phyloP scores from a whole-genome alignment of 2,329 filamentous ascomycete species.

The Fusarium sp. region DNA sequence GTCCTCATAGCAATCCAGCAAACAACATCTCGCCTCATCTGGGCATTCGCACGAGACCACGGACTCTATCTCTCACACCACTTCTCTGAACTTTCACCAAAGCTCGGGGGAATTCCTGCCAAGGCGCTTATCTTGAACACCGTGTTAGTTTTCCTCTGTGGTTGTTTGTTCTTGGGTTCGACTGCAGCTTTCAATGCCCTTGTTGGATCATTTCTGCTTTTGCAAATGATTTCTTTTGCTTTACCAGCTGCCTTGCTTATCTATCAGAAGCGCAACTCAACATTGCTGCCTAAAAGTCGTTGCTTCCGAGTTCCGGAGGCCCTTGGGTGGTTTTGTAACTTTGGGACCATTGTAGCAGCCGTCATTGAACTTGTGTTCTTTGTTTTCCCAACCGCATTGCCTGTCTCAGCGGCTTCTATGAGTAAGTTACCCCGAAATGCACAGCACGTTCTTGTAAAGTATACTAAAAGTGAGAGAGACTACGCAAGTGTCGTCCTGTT shows the following conservation, averaged over 20 bases:
- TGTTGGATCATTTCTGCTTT: background rate
- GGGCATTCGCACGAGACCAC: background rate
- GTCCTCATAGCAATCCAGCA: background rate
- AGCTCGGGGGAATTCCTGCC: background rate
- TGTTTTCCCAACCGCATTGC: background rate
- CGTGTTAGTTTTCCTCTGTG: background rate
- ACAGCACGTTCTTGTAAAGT: fast-evolving
- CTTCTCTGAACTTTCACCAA: background rate
- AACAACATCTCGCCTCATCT: background rate
- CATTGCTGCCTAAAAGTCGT: background rate
- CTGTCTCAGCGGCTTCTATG: background rate
- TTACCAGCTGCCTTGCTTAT: background rate
- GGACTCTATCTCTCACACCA: background rate
- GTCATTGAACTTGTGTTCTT: background rate
- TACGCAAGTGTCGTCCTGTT: background rate
- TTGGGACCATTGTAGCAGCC: background rate
- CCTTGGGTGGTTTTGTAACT: background rate
- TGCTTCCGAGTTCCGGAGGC: background rate
- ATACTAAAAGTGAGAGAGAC: background rate
- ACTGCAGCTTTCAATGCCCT: background rate
- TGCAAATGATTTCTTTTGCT: background rate
- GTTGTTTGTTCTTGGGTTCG: background rate
- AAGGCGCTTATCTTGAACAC: background rate
- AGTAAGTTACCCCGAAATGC: fast-evolving
- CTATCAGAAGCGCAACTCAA: background rate